Evolutionary conservation across 2,329 filamentous ascomycete genomes (phyloP), one percentile per base, ranked within the genome.

Genomic region (Alternaria atra): DNA sequence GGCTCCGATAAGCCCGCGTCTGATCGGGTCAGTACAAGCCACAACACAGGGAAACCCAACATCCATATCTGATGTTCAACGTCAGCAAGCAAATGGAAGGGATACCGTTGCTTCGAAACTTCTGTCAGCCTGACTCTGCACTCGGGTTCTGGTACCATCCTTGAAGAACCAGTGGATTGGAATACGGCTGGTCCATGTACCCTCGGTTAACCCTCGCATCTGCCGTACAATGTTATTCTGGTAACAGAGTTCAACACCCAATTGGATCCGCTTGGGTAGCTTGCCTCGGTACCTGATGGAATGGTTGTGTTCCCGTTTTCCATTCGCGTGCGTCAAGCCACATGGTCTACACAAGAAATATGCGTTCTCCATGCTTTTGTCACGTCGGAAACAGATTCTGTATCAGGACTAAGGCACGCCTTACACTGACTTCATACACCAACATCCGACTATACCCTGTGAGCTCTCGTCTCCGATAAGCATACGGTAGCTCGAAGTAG

Each of bases 71-170:
- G 50, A 53, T 48, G 55, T n/a, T 34, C 27, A 30, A 35, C 37
- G 35, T 60, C 55, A 63, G 60, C 64, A 58, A 52, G 37, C 20
- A 10, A 46, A 30, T 50, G 25, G 50, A 27, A 44, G 25, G 25
- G 50, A 44, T 34, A 46, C 48, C 47, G 55, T 40, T 52, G 52
- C 54, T 51, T 52, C 43, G 44, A 13, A 4, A 17, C 40, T 34
- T 29, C 35, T 48, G 20, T 65, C 51, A 63, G 64, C 58, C 60
- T 56, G 55, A 46, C 29, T 52, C 25, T 44, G 20, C 13, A 8
- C 39, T 23, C 10, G 30, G 51, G 15, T 43, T n/a, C 17, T 15
- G 30, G 17, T 48, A 6, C 1, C 2, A 37, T n/a, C 20, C 1
- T 46, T 46, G 50, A 65, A 53, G 46, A 56, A 54, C 51, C 48